A percentile compares a stretch with the other conserved stretches of the same genome.
phyloP scores from a whole-genome alignment of 805 yeast genomes.

The Ogataea minuta region DNA sequence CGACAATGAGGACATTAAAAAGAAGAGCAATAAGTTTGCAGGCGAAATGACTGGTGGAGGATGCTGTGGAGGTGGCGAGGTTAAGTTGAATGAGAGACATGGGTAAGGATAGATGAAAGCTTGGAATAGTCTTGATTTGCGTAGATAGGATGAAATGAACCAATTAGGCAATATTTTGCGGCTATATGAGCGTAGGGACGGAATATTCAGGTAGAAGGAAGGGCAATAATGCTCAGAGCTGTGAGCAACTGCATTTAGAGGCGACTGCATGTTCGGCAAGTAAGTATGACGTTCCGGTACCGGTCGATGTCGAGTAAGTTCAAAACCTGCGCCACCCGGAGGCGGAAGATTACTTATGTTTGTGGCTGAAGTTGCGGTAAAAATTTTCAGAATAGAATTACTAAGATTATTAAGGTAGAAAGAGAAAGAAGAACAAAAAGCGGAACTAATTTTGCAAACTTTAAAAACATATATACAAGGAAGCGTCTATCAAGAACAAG shows the following conservation, averaged over 20 bases:
- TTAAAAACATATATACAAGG: not conserved
- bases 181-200: not conserved
- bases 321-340: no score
- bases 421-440: no score
- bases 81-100: slow-evolving; percentile 30
- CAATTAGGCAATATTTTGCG: slow-evolving; percentile 10
- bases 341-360: not conserved
- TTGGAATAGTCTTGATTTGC: no score
- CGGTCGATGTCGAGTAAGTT: not conserved
- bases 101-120: not conserved
- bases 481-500: not conserved
- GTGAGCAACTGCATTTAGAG: no score
- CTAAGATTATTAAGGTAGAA: not conserved
- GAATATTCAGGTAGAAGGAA: no score
- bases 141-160: slow-evolving; percentile 1
- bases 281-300: not conserved
- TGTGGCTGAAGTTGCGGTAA: slow-evolving; percentile 9
- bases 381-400: slow-evolving; percentile 9
- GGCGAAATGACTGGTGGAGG: slow-evolving; percentile 46
- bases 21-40: slow-evolving; percentile 32
- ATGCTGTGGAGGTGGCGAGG: slow-evolving; percentile 53
- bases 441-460: slow-evolving; percentile 1
- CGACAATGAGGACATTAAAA: slow-evolving; percentile 78
- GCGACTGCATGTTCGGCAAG: not conserved
- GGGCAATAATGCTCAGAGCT: no score